Evolutionary conservation across 2,329 filamentous ascomycete species (phyloP).

Genomic region (Knufia petricola): DNA sequence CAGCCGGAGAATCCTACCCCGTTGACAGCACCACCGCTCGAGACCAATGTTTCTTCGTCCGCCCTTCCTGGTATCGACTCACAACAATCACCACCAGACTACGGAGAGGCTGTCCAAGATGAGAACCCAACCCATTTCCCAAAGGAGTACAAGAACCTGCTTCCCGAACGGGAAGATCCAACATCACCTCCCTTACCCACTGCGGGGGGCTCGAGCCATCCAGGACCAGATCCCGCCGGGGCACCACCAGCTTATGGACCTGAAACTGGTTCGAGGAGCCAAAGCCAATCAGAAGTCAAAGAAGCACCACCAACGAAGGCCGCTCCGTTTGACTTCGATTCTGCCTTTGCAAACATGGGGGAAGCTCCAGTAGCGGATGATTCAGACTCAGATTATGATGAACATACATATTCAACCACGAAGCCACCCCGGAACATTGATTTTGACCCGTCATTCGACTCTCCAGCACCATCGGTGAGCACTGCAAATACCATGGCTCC

Average conservation of each 20-base stretch:
- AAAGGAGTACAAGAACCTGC: conserved; percentile 31
- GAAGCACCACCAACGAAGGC: conserved; percentile 26
- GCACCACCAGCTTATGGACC: conserved; percentile 20
- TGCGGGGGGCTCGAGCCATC: conserved; percentile 24
- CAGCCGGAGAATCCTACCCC: conserved; percentile 14
- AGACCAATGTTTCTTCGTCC: conserved; percentile 28
- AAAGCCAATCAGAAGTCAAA: conserved; percentile 13
- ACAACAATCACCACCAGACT: conserved; percentile 46
- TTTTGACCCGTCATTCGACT: conserved; percentile 40
- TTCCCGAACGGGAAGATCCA: conserved; percentile 33
- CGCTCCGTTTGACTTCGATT: conserved; percentile 36
- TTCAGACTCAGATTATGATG: conserved; percentile 27
- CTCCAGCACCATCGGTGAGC: conserved; percentile 27
- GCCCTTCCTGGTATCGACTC: conserved; percentile 39
- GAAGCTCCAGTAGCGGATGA: conserved; percentile 37
- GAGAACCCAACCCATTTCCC: conserved; percentile 31
- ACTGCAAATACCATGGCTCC: conserved; percentile 26
- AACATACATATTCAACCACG: conserved; percentile 28
- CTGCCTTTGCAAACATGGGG: conserved; percentile 36
- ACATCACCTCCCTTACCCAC: conserved; percentile 29
- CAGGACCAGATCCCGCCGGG: conserved; percentile 11
- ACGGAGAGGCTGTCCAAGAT: conserved; percentile 23
- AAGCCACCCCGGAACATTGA: conserved; percentile 21
- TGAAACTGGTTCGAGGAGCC: conserved; percentile 13
- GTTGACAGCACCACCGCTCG: conserved; percentile 21